A percentile compares a stretch with the other conserved stretches of the same genome.
These are phyloP conservation scores for Castanopsis chinensis DNA, from an alignment of 306 rosid species.

Conservation along the genomic window DNA sequence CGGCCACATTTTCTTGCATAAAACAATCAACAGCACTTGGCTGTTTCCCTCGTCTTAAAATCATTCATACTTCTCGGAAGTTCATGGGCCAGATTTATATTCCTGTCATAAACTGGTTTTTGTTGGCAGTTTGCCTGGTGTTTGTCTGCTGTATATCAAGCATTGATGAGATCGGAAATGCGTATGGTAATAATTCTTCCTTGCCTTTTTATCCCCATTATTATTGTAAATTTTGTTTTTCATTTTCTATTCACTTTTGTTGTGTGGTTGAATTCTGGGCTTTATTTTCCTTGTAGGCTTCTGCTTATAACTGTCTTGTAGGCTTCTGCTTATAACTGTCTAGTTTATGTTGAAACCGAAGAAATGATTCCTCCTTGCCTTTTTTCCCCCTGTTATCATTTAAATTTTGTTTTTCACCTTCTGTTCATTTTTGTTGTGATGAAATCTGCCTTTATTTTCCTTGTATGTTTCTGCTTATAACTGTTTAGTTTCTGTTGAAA, in stretches of 20 bases:
- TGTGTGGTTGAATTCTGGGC: neutral
- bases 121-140: constrained; percentile 74
- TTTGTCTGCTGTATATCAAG: constrained; percentile 75
- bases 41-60: constrained; percentile 97
- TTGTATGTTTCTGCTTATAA: neutral
- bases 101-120: constrained; percentile 93
- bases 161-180: constrained; percentile 95
- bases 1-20: constrained; percentile 96
- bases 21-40: constrained; percentile 98
- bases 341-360: neutral
- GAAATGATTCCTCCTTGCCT: no score
- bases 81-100: constrained; percentile 99
- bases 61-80: constrained; percentile 87
- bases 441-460: no score
- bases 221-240: constrained; percentile 10
- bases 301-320: neutral
- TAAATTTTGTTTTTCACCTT: no score
- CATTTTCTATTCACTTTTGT: neutral
- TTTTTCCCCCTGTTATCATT: no score
- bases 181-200: constrained; percentile 67
- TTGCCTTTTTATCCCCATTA: constrained; percentile 11
- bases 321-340: neutral
- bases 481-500: neutral
- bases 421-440: no score
- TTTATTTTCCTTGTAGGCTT: neutral